Evolutionary conservation across 225 moss, liverwort and hornwort species (phyloP), one percentile per base, ranked within the genome.

Genomic region (Bryum argenteum): DNA sequence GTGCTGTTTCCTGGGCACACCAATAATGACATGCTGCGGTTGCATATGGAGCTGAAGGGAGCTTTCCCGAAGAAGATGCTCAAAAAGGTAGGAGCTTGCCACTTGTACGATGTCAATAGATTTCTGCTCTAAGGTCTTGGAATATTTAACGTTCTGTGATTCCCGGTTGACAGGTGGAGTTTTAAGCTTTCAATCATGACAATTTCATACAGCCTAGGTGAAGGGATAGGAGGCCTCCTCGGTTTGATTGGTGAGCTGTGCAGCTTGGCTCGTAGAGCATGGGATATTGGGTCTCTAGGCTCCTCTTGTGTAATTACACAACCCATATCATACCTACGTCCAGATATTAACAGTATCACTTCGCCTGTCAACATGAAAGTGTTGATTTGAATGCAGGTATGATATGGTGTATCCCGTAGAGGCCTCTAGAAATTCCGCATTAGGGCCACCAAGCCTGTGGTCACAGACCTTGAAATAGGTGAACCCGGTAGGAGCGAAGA

Each of bases 161-260:
- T 98, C 91, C 91, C 94, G 89, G 90, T 88, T 98, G 94, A 98
- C 98, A 98, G 94, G 98, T 98, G 94, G 98, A 98, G 92, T 91
- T 92, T 87, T 98, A 98, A 98, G 88, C 87, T 89, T 74, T 94
- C 89, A 94, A 80, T 80, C 81, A 81, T 94, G 90, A 92, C 92
- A 92, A 70, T 81, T 82, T 88, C 89, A 81, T 88, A 88, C 92
- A 88, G 87, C 92, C 80, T 94, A 94, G 91, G 94, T 98, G 98
- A 92, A 91, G 94, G 92, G 91, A 91, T 98, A 98, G 89, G 85
- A 92, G 91, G 87, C 89, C 89, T 86, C 83, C 92, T 90, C 89
- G 82, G 71, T 87, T 89, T 92, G 89, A 98, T 98, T 98, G 98
- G 98, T 98, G 98, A 98, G 94, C 94, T 98, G 94, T 94, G 89